Evolutionary conservation across 148 eudicot genomes (phyloP).

Genomic region (Chenopodium album): DNA sequence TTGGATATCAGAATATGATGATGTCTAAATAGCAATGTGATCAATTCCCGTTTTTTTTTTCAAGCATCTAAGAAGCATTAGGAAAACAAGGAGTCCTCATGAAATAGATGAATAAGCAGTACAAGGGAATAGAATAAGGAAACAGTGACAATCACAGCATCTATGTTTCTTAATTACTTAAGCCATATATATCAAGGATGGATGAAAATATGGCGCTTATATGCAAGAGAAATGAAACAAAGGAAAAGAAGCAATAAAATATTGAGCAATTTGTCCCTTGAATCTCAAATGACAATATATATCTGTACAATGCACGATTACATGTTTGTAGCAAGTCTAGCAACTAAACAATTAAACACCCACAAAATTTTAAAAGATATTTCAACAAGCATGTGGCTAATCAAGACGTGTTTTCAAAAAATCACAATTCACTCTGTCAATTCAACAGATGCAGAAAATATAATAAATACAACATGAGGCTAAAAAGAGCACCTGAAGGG

Average conservation of each 20-base stretch:
- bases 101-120: background rate
- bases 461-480: background rate
- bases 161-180: background rate
- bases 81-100: background rate
- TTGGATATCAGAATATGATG: background rate
- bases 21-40: background rate
- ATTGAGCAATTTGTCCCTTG: background rate
- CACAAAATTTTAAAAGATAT: background rate
- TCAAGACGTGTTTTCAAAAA: background rate
- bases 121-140: background rate
- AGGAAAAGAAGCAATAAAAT: background rate
- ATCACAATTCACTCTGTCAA: background rate
- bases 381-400: background rate
- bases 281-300: too few relatives aligned
- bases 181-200: background rate
- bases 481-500: slow-evolving; percentile 67
- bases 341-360: too few relatives aligned
- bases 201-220: background rate
- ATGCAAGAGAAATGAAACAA: background rate
- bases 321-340: too few relatives aligned
- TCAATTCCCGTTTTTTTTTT: background rate
- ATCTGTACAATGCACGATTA: too few relatives aligned
- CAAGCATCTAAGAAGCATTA: background rate
- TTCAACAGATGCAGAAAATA: too few relatives aligned
- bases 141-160: background rate